Conservation (phyloP, 495 filamentous ascomycete species). For the Penicillium daleae region DNA sequence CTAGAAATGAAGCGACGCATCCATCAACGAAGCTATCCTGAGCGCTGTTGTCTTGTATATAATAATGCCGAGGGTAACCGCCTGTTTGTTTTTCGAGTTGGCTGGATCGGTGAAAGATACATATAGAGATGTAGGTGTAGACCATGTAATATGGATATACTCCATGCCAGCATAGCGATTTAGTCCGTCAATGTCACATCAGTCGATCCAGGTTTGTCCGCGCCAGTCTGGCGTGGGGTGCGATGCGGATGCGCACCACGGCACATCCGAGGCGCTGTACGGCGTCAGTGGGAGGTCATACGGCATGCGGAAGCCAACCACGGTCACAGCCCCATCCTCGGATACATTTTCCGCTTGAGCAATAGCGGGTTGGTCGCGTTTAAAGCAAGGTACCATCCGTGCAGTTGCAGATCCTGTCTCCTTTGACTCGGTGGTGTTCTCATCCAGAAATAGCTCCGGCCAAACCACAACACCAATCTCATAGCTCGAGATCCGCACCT, state of each 20-base stretch:
- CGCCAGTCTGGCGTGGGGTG: conserved; percentile 71
- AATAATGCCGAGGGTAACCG: conserved; percentile 10
- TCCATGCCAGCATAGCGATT: neutral
- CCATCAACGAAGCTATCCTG: conserved; percentile 10
- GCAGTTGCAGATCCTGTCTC: conserved; percentile 18
- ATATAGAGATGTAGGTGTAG: neutral
- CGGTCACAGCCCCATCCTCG: conserved; percentile 9
- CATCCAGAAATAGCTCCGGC: conserved; percentile 64
- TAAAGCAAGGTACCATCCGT: conserved; percentile 72
- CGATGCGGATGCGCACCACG: conserved; percentile 75
- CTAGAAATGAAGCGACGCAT: conserved; percentile 26
- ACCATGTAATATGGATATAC: neutral
- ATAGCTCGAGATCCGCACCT: conserved; percentile 76
- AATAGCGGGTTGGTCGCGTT: conserved; percentile 53
- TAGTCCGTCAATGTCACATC: neutral
- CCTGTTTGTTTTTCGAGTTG: neutral
- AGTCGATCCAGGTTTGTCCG: conserved; percentile 58
- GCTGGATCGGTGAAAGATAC: neutral
- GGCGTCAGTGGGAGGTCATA: conserved; percentile 77
- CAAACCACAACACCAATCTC: conserved; percentile 87
- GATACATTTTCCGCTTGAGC: conserved; percentile 5
- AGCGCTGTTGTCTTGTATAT: conserved; percentile 17
- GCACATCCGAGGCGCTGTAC: conserved; percentile 65
- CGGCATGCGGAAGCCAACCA: conserved; percentile 76
- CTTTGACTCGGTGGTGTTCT: neutral